phyloP scores from a whole-genome alignment of 2,329 filamentous ascomycete species.

The Xylariaceae sp. region DNA sequence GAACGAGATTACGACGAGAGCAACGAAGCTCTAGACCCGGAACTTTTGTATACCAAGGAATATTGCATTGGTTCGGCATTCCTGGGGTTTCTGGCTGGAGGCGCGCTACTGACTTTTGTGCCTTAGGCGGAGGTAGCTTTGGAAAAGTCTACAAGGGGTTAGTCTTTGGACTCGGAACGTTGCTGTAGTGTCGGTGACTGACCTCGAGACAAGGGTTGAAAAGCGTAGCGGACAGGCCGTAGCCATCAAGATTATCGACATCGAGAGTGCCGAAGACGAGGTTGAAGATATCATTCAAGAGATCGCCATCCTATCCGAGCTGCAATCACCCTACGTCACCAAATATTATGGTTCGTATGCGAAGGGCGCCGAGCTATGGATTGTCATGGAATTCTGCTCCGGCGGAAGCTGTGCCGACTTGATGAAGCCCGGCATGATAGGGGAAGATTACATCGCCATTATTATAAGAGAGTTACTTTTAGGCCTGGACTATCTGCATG shows the following conservation, averaged over 20 bases:
- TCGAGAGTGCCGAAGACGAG: constrained; percentile 98
- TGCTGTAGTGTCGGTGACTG: constrained; percentile 10
- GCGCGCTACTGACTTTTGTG: constrained; percentile 31
- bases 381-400: constrained; percentile 99
- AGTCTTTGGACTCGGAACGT: constrained; percentile 22
- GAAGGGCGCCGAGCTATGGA: constrained; percentile 96
- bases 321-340: constrained; percentile 94
- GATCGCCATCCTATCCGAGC: constrained; percentile 93
- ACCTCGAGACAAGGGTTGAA: constrained; percentile 67
- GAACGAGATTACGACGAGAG: constrained; percentile 51
- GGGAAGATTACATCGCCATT: constrained; percentile 96
- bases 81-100: constrained; percentile 7
- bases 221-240: constrained; percentile 91
- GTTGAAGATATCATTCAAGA: constrained; percentile 99
- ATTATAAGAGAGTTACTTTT: constrained; percentile 88
- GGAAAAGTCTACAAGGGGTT: constrained; percentile 99
- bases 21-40: constrained; percentile 74
- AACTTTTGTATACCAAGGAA: constrained; percentile 90
- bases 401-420: constrained; percentile 95
- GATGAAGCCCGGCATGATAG: constrained; percentile 89
- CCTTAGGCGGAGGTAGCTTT: constrained; percentile 88
- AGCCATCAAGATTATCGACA: constrained; percentile 98
- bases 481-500: constrained; percentile 89
- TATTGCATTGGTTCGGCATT: constrained; percentile 74
- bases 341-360: constrained; percentile 98